Evolutionary conservation across 2,329 filamentous ascomycete species (phyloP).

Genomic region (Penicillium aurantiogriseum): DNA sequence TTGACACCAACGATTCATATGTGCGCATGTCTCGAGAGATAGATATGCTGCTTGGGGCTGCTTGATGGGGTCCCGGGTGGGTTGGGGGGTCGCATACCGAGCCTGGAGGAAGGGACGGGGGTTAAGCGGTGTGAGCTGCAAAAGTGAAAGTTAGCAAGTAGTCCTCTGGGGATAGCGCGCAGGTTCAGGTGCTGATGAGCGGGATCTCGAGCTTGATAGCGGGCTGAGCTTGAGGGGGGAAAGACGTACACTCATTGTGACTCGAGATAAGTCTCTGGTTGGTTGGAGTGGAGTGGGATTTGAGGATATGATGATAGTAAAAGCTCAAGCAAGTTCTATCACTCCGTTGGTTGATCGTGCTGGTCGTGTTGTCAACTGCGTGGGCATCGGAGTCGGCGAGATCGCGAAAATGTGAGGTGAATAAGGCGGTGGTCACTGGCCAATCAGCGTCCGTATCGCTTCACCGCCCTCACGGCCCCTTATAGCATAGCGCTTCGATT

Average conservation of each 20-base stretch:
- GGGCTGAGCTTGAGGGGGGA: not conserved
- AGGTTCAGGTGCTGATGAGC: not conserved
- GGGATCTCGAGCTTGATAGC: slow-evolving; percentile 11
- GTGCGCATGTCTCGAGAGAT: not conserved
- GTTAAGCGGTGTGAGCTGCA: slow-evolving; percentile 85
- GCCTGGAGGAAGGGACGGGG: slow-evolving; percentile 94
- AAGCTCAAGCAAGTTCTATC: slow-evolving; percentile 3
- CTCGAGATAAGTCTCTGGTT: not conserved
- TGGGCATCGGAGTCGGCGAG: slow-evolving; percentile 16
- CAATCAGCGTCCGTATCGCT: not conserved
- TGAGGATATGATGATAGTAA: not conserved
- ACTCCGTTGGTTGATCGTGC: slow-evolving; percentile 12
- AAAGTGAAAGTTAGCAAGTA: slow-evolving; percentile 8
- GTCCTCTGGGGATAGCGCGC: not conserved
- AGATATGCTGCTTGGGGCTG: not conserved
- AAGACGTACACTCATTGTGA: slow-evolving; percentile 36
- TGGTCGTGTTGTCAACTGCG: slow-evolving; percentile 13
- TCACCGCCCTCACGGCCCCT: slow-evolving; percentile 28
- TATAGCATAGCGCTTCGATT: not conserved
- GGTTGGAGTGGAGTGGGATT: not conserved
- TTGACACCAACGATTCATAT: not conserved
- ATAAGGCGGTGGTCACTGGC: slow-evolving; percentile 11
- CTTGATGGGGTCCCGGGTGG: not conserved
- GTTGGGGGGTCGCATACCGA: slow-evolving; percentile 60
- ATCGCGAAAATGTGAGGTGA: slow-evolving; percentile 39